Evolutionary conservation across 2,329 filamentous ascomycete species (phyloP).

Genomic region (Fusarium sp.): DNA sequence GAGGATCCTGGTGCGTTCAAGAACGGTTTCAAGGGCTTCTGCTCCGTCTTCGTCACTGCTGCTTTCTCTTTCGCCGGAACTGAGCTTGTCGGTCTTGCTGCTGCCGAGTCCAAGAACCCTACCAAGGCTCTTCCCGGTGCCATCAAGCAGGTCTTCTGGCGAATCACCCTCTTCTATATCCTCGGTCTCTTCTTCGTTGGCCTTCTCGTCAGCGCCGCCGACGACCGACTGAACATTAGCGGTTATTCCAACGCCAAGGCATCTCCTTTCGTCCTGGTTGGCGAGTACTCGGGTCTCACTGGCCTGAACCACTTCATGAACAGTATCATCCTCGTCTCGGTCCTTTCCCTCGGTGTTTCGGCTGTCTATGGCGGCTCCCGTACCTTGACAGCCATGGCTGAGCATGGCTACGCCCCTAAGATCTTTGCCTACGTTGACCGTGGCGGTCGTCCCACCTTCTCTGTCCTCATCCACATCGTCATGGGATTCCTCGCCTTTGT

Average conservation of each 20-base stretch:
- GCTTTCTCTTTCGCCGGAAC: conserved; percentile 78
- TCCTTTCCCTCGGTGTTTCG: conserved; percentile 67
- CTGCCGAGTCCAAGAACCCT: conserved; percentile 76
- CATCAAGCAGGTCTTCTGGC: conserved; percentile 78
- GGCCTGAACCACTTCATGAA: conserved; percentile 67
- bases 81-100: conserved; percentile 77
- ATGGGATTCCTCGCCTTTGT: conserved; percentile 65
- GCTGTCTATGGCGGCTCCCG: conserved; percentile 67
- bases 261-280: conserved; percentile 65
- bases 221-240: conserved; percentile 55
- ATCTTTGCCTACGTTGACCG: conserved; percentile 66
- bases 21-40: conserved; percentile 78
- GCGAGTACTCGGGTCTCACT: conserved; percentile 60
- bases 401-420: conserved; percentile 67
- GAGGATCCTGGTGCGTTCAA: conserved; percentile 65
- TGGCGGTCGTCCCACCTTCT: conserved; percentile 62
- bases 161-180: conserved; percentile 64
- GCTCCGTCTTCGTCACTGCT: conserved; percentile 77
- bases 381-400: conserved; percentile 65
- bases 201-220: conserved; percentile 58
- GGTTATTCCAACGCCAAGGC: conserved; percentile 48
- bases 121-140: conserved; percentile 80
- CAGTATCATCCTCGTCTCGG: conserved; percentile 65
- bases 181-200: conserved; percentile 63
- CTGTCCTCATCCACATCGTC: conserved; percentile 58